Evolutionary conservation across 2,329 filamentous ascomycete genomes (phyloP).

Genomic region (Byssoonygena ceratinophila): DNA sequence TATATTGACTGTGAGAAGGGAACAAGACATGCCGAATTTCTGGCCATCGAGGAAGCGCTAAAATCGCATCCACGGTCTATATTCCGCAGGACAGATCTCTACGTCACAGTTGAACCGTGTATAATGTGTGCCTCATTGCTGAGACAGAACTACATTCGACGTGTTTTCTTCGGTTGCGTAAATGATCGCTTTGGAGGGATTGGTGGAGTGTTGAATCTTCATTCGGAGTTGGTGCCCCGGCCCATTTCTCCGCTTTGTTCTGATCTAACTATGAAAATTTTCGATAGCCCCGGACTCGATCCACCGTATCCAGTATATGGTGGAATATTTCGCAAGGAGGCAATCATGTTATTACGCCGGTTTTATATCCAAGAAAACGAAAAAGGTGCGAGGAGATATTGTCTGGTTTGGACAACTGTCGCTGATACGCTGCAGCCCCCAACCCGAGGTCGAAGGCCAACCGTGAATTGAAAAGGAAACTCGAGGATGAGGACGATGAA

Average conservation of each 20-base stretch:
- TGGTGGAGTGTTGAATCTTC: conserved; percentile 81
- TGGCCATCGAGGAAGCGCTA: conserved; percentile 63
- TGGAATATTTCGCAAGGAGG: conserved; percentile 81
- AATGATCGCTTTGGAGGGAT: conserved; percentile 97
- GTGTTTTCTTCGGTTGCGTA: conserved; percentile 87
- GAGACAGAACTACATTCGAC: conserved; percentile 74
- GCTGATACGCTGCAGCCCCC: conserved; percentile 38
- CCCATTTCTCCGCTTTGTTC: neutral
- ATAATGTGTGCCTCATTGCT: conserved; percentile 96
- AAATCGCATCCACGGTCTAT: conserved; percentile 55
- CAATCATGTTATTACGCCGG: conserved; percentile 78
- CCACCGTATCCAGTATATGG: conserved; percentile 71
- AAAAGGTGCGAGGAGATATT: conserved; percentile 46
- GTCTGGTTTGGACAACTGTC: conserved; percentile 1
- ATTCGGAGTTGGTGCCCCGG: conserved; percentile 48
- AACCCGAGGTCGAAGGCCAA: conserved; percentile 56
- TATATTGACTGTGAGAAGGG: conserved; percentile 45
- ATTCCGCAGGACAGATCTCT: conserved; percentile 65
- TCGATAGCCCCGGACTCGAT: conserved; percentile 57
- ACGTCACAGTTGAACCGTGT: conserved; percentile 96
- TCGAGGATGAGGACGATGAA: conserved; percentile 22
- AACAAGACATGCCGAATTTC: conserved; percentile 89
- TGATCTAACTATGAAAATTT: neutral
- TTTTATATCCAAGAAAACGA: conserved; percentile 99
- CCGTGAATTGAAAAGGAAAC: conserved; percentile 51